phyloP scores from a whole-genome alignment of 139 green algal species.

The Chlorella ohadii region DNA sequence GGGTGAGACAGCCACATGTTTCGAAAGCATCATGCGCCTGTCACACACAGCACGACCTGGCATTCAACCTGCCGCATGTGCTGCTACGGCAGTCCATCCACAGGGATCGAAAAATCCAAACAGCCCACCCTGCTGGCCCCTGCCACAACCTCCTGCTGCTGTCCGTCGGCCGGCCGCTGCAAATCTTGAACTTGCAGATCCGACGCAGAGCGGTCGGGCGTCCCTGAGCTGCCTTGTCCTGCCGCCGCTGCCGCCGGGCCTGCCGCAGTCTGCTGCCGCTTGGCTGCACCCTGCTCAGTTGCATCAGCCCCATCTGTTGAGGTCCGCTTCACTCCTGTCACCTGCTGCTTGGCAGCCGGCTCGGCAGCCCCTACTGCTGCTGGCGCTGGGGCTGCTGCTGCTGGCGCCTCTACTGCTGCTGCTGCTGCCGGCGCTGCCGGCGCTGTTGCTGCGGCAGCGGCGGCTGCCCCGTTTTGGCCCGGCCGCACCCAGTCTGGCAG shows the following conservation, averaged over 20 bases:
- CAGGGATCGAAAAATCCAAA: too few species aligned
- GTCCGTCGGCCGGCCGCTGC: not conserved
- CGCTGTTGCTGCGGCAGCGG: not conserved
- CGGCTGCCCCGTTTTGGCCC: not conserved
- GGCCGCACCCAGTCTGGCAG: conserved; percentile 26
- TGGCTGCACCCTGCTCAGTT: not conserved
- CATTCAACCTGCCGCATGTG: too few species aligned
- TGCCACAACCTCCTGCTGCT: not conserved
- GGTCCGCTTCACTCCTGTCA: not conserved
- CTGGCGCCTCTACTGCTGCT: not conserved
- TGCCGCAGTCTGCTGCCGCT: conserved; percentile 9
- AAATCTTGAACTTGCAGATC: conserved; percentile 4
- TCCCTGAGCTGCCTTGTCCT: not conserved
- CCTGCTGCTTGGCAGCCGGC: not conserved
- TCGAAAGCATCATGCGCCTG: too few species aligned
- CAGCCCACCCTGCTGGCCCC: too few species aligned
- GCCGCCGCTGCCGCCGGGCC: not conserved
- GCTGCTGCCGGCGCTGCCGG: not conserved
- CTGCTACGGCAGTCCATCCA: too few species aligned
- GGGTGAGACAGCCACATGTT: too few species aligned
- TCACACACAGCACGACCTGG: too few species aligned
- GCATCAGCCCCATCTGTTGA: not conserved
- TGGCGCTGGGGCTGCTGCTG: not conserved
- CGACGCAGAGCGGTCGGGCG: not conserved
- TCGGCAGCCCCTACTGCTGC: not conserved